Evolutionary conservation across 2,329 filamentous ascomycete species (phyloP).

Genomic region (Diaporthe amygdali): DNA sequence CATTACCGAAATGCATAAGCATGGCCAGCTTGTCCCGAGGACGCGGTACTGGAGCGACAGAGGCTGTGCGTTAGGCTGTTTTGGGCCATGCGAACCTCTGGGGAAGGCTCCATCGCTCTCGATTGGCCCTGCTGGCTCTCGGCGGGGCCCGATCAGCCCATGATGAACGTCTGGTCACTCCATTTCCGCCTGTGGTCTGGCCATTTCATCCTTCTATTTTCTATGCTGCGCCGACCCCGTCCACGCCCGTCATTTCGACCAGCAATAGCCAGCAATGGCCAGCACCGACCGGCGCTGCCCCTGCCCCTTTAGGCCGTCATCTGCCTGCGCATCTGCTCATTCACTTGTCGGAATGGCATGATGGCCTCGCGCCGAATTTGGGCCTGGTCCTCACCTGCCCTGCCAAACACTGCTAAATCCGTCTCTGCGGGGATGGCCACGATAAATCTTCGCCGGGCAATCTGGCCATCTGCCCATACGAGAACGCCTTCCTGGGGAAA

Average conservation of each 20-base stretch:
- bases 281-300: background rate
- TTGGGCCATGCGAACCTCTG: conserved; percentile 2
- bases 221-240: conserved; percentile 4
- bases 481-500: conserved; percentile 17
- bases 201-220: conserved; percentile 19
- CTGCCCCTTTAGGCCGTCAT: background rate
- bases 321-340: conserved; percentile 21
- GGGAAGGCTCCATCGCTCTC: conserved; percentile 1
- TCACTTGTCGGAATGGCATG: conserved; percentile 14
- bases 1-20: too few species aligned
- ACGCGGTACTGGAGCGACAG: background rate
- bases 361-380: conserved; percentile 3
- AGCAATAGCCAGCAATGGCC: background rate
- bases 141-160: conserved; percentile 27
- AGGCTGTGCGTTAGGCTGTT: background rate
- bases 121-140: background rate
- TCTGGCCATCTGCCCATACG: conserved; percentile 20
- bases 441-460: conserved; percentile 23
- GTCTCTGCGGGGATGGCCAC: conserved; percentile 13
- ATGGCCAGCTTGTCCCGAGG: background rate
- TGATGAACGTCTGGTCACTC: conserved; percentile 20
- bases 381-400: background rate
- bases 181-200: conserved; percentile 21
- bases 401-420: background rate
- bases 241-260: background rate